Conservation (phyloP, 805 yeast genomes). For the Saturnispora quitensis region DNA sequence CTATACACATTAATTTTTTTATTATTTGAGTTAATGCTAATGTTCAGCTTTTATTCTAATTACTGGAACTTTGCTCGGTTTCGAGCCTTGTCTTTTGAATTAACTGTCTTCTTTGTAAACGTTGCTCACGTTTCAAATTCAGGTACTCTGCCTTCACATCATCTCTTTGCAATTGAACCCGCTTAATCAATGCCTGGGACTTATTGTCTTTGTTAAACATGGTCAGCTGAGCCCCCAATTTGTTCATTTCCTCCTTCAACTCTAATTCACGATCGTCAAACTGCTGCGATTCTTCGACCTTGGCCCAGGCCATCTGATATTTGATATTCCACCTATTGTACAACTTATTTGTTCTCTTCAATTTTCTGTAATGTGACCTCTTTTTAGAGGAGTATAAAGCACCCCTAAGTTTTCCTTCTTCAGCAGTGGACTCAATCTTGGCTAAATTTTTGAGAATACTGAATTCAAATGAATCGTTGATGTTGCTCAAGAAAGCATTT, state of each 20-base stretch:
- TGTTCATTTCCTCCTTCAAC: slow-evolving; percentile 1
- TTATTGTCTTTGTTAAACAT: background rate
- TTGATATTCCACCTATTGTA: slow-evolving; percentile 6
- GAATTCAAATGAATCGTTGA: slow-evolving; percentile 9
- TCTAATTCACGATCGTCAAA: background rate
- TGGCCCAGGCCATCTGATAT: slow-evolving; percentile 1
- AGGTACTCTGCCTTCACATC: background rate
- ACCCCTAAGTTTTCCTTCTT: background rate
- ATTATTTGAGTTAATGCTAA: too few relatives aligned
- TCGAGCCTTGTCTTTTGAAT: background rate
- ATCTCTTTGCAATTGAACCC: background rate
- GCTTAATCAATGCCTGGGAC: background rate
- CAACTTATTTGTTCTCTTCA: background rate
- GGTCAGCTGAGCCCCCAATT: background rate
- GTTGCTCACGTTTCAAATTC: background rate
- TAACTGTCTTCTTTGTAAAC: background rate
- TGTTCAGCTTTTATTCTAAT: background rate
- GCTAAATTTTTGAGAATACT: slow-evolving; percentile 13
- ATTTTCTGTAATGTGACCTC: background rate
- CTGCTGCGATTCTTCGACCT: slow-evolving; percentile 1
- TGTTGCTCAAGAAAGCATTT: slow-evolving; percentile 8
- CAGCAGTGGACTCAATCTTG: background rate
- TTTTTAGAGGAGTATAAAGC: background rate
- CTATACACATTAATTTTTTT: background rate
- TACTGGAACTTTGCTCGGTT: background rate